These are phyloP conservation scores for Auricularia sp. DNA, from an alignment of 768 basidiomycete genomes.

Conservation along the genomic window DNA sequence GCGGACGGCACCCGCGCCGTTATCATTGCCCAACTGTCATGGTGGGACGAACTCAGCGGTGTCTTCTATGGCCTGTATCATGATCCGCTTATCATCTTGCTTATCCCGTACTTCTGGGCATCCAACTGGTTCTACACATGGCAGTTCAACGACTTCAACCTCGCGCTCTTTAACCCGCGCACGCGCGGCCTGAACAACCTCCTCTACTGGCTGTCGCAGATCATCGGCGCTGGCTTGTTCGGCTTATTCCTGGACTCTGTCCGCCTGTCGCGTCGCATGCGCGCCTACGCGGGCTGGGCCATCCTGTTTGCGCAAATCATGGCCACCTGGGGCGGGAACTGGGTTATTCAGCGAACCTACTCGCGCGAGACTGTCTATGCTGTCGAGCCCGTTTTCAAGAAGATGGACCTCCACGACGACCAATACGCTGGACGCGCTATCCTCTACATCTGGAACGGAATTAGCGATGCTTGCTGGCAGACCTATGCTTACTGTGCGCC, in stretches of 20 bases:
- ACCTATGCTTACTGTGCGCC: conserved; percentile 70
- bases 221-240: conserved; percentile 62
- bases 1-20: conserved; percentile 64
- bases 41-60: conserved; percentile 64
- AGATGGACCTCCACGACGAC: conserved; percentile 51
- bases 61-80: conserved; percentile 57
- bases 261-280: conserved; percentile 46
- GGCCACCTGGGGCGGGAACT: background rate
- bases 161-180: conserved; percentile 71
- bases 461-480: conserved; percentile 81
- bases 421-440: conserved; percentile 46
- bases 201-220: conserved; percentile 73
- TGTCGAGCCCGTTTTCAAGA: conserved; percentile 12
- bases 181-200: conserved; percentile 68
- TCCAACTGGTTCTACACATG: conserved; percentile 63
- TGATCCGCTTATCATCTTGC: conserved; percentile 61
- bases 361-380: conserved; percentile 36
- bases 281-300: conserved; percentile 62
- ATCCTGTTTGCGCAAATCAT: conserved; percentile 35
- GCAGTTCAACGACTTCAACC: conserved; percentile 77
- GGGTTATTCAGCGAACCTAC: conserved; percentile 33
- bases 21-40: conserved; percentile 56
- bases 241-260: conserved; percentile 57
- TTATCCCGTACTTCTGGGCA: conserved; percentile 78
- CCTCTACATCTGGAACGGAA: conserved; percentile 62